Percentiles rank a stretch among this genome's conserved stretches.
Evolutionary conservation across 441 rosid species (phyloP).

Genomic region (Iberis amara): DNA sequence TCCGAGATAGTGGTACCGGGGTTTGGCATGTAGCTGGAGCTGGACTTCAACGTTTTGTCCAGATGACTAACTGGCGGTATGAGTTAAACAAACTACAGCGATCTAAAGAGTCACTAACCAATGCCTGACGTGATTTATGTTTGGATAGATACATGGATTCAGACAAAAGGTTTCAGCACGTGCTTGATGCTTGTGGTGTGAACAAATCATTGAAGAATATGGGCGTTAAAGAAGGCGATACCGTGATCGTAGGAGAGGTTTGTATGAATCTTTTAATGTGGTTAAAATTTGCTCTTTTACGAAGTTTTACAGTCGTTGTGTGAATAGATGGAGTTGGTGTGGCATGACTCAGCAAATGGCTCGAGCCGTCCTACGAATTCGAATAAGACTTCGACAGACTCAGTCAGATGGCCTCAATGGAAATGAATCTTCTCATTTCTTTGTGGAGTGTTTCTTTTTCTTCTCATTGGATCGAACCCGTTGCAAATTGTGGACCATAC

Average conservation of each 20-base stretch:
- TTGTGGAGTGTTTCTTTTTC: not conserved
- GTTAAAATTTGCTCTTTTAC: not conserved
- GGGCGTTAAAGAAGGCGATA: conserved; percentile 93
- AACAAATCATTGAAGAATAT: conserved; percentile 58
- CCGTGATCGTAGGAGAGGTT: conserved; percentile 81
- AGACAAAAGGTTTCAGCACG: conserved; percentile 82
- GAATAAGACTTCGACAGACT: conserved; percentile 46
- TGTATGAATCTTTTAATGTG: conserved; percentile 20
- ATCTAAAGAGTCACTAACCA: conserved; percentile 14
- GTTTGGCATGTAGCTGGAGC: conserved; percentile 80
- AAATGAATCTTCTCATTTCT: conserved; percentile 23
- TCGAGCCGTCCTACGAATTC: conserved; percentile 45
- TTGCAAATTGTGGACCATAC: not conserved
- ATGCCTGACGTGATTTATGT: not conserved
- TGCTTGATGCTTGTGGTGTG: conserved; percentile 88
- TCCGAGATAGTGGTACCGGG: conserved; percentile 45
- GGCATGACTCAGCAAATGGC: conserved; percentile 62
- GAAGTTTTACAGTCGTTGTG: not conserved
- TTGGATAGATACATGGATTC: conserved; percentile 73
- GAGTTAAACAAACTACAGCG: conserved; percentile 7
- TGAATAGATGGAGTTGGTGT: conserved; percentile 75
- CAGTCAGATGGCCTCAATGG: conserved; percentile 67
- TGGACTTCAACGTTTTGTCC: conserved; percentile 83
- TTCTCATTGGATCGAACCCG: too few relatives aligned
- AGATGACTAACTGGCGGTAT: conserved; percentile 95